Conservation (phyloP, 2,329 filamentous ascomycete species). For the Thyridium curvatum region DNA sequence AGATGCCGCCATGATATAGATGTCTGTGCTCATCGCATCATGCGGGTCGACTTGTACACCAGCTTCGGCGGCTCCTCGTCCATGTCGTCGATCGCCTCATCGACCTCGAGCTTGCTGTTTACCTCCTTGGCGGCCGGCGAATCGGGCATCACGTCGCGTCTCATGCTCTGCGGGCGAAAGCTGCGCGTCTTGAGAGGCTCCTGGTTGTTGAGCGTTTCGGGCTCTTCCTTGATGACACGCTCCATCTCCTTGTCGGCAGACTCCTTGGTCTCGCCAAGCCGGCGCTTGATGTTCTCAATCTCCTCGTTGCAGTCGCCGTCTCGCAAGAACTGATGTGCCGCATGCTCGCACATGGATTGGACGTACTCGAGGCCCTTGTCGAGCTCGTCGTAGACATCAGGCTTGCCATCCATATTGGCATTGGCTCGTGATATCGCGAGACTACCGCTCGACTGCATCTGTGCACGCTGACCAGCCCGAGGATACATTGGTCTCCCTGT, state of each 20-base stretch:
- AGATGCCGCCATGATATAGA: too few relatives aligned
- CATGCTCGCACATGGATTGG: constrained; percentile 76
- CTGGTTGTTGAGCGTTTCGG: constrained; percentile 31
- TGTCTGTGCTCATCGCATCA: constrained; percentile 10
- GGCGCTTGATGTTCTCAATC: constrained; percentile 60
- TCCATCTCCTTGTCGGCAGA: constrained; percentile 54
- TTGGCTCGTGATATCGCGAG: too few relatives aligned
- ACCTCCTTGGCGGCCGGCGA: constrained; percentile 9
- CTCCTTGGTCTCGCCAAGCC: constrained; percentile 57
- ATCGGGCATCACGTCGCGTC: constrained; percentile 23
- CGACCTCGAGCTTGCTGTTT: constrained; percentile 24
- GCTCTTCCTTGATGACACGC: constrained; percentile 46
- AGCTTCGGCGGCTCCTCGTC: constrained; percentile 27
- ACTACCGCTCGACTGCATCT: too few relatives aligned
- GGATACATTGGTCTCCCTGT: constrained; percentile 15
- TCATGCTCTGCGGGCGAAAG: constrained; percentile 47
- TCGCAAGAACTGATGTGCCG: constrained; percentile 83
- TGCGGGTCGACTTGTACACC: constrained; percentile 34
- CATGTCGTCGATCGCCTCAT: constrained; percentile 34
- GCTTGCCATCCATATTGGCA: constrained; percentile 8
- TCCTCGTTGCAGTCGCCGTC: constrained; percentile 80
- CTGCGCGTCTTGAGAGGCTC: constrained; percentile 36
- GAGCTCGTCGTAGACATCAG: constrained; percentile 61
- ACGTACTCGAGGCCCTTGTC: constrained; percentile 76
- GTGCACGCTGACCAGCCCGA: constrained; percentile 10